These are phyloP conservation scores for Acrodontium crateriforme DNA, from an alignment of 2,329 filamentous ascomycete genomes.

Conservation along the genomic window DNA sequence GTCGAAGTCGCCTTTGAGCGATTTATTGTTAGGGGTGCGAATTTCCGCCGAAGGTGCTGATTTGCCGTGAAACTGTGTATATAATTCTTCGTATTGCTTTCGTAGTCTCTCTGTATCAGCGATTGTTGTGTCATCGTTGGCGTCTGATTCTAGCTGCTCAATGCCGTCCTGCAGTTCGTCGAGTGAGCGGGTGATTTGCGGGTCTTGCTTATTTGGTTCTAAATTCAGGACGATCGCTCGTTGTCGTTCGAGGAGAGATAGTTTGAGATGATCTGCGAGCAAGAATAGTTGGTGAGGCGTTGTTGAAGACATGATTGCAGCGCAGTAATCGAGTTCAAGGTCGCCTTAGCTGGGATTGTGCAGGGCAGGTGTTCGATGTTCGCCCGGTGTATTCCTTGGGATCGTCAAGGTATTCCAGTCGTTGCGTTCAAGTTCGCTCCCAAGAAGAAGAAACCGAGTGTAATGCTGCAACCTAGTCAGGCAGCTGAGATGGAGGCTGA, in stretches of 20 bases:
- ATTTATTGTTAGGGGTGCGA: constrained; percentile 49
- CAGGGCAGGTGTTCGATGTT: no score
- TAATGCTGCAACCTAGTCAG: no score
- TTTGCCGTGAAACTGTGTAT: constrained; percentile 63
- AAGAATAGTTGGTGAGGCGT: constrained; percentile 65
- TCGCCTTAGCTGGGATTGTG: not conserved
- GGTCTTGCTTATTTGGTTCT: constrained; percentile 67
- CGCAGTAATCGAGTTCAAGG: not conserved
- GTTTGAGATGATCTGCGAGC: constrained; percentile 90
- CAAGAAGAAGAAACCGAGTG: no score
- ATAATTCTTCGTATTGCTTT: constrained; percentile 62
- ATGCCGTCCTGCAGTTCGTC: constrained; percentile 77
- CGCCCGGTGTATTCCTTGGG: no score
- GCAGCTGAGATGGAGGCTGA: no score
- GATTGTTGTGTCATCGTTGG: not conserved
- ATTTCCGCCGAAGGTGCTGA: constrained; percentile 38
- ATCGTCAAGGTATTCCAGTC: not conserved
- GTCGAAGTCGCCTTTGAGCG: constrained; percentile 49
- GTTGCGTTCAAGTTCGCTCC: not conserved
- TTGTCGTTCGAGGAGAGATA: constrained; percentile 84
- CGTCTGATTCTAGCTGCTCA: constrained; percentile 43
- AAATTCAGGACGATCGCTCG: constrained; percentile 70
- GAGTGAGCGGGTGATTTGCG: constrained; percentile 75
- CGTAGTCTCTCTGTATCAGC: constrained; percentile 56
- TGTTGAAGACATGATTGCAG: constrained; percentile 8